Evolutionary conservation across 306 rosid genomes (phyloP), one percentile per base, ranked within the genome.

Genomic region (Styphnolobium japonicum): DNA sequence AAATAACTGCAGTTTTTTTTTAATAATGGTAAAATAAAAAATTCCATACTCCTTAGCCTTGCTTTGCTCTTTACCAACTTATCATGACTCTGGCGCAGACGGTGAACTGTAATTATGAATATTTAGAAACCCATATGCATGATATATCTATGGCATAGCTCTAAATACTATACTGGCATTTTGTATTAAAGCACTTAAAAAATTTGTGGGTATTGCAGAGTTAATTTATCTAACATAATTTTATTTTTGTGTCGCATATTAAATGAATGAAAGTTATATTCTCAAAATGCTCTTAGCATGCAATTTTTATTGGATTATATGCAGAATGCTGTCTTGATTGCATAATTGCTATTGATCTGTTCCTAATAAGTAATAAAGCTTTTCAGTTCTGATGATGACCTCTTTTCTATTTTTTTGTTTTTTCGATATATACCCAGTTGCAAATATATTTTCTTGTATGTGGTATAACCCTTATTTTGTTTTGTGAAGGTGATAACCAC

Each of bases 401-500:
- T 10, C 19, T 9, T 49, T 34, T 49, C 71, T 52, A 3, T 12
- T 49, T 33, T 12, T 31, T 27, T 40, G 27, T 81, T 77, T 23
- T 11, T 65, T 53, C 70, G 55, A 83, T 77, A 34, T 57, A 52
- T 42, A 45, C 56, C 58, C 57, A 43, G 68, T 60, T 71, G 71
- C 68, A 69, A 60, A 67, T 77, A 45, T 79, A 58, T 62, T 61
- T 84, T 83, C 51, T 67, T 71, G 62, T 65, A 58, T 67, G 36
- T 81, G 74, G 67, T 73, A 27, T 89, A 80, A 88, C 71, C 60
- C 40, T 77, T 60, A 43, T 79, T 18, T 46, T 80, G 65, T 78
- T 86, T 46, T 74, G 7, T 89, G 87, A 87, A 94, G 98, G 97
- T 81, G 92, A 94, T 84, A 88, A 94, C 71, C 98, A 94, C 77